Base-by-base conservation (phyloP, 179 eudicot genomes). In the Beta lomatogona region DNA sequence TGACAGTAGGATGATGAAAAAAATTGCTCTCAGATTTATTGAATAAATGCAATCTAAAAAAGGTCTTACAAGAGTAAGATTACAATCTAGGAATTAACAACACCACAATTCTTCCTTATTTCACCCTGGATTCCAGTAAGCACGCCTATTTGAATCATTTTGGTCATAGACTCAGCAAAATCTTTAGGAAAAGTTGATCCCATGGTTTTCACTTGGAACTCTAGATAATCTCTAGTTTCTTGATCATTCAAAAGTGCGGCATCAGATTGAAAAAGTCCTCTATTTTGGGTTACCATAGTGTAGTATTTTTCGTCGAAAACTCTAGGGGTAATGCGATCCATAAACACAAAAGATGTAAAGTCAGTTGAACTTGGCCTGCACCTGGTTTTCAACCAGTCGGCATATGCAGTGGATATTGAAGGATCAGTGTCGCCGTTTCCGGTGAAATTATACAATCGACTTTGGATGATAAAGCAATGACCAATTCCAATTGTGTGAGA, bases 381-480 rank as follows among this genome's bases (percentile, higher is more conserved):
- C 28, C 66, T 82, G 0, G 68, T 60, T 76, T 88, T 88, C 81
- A 91, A 66, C 73, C 48, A 44, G 9, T 58, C 76, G 0, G 87
- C 87, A 77, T 91, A 90, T n/a, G 74, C 6, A 0, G 90, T 81
- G 58, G 84, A 83, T 78, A 92, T 11, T 14, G 85, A 36, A 3
- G 95, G 95, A 76, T 91, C 93, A 0, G 87, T 85, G 71, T 88
- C 92, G 0, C 88, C 90, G 9, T 65, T 77, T 58, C 94, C 88
- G 10, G 89, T 86, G 89, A 88, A 90, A 48, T 91, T 91, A 89
- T 91, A 91, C 13, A 91, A 71, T 28, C 93, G 88, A 41, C 22
- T 57, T 9, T 46, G 52, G 69, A 91, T 86, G 53, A 86, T 48
- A 31, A 82, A 60, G 80, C 95, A 90, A 58, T 91, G 93, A 11